These are phyloP conservation scores for Saccharomycopsis selenospora DNA, from an alignment of 805 yeast genomes.

Conservation along the genomic window DNA sequence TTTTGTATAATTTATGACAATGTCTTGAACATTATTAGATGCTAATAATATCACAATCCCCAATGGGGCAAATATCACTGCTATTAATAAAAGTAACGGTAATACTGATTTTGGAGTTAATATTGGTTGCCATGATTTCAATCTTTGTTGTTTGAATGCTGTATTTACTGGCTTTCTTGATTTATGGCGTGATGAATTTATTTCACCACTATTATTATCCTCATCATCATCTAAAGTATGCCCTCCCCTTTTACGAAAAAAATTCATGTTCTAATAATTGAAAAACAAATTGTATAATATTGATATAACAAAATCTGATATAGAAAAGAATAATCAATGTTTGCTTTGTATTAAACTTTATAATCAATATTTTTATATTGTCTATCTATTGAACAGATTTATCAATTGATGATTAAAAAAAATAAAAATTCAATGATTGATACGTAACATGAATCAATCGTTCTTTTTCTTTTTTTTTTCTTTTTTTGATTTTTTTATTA, in stretches of 20 bases:
- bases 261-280: slow-evolving; percentile 12
- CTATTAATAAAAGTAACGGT: slow-evolving; percentile 68
- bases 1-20: slow-evolving; percentile 66
- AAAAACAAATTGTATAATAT: too few species aligned
- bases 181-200: slow-evolving; percentile 7
- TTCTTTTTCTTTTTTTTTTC: too few species aligned
- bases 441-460: too few species aligned
- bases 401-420: too few species aligned
- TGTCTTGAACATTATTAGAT: slow-evolving; percentile 64
- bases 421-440: too few species aligned
- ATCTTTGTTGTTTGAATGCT: slow-evolving; percentile 69
- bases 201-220: neutral
- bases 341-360: too few species aligned
- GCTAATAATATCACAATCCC: slow-evolving; percentile 80
- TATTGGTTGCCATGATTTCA: slow-evolving; percentile 73
- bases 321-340: too few species aligned
- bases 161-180: slow-evolving; percentile 36
- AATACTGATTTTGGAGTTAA: slow-evolving; percentile 86
- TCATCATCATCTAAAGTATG: slow-evolving; percentile 7
- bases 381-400: too few species aligned
- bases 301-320: too few species aligned
- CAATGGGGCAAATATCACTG: slow-evolving; percentile 80
- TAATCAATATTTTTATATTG: too few species aligned
- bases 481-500: too few species aligned
- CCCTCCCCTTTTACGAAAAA: slow-evolving; percentile 12